Conservation (phyloP, 2,329 filamentous ascomycete genomes). For the Ploettnerulaceae sp. region DNA sequence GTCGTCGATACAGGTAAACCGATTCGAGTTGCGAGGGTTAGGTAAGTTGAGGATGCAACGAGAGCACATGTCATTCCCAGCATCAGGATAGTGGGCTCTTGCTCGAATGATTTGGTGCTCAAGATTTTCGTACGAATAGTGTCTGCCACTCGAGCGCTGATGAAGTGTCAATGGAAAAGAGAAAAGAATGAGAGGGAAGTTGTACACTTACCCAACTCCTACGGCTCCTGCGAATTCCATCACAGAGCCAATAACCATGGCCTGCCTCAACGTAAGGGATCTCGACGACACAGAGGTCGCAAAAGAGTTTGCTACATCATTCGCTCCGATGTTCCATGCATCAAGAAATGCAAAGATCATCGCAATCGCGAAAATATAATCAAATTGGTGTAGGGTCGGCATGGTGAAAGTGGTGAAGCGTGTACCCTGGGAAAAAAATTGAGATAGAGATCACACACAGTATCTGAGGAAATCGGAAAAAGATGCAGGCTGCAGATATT, state of each 20-base stretch:
- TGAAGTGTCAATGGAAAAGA: neutral
- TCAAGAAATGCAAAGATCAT: slow-evolving; percentile 62
- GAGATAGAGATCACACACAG: neutral
- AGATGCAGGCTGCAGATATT: neutral
- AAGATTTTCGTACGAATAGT: slow-evolving; percentile 59
- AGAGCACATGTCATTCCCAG: slow-evolving; percentile 54
- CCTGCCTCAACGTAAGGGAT: slow-evolving; percentile 55
- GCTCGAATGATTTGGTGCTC: slow-evolving; percentile 42
- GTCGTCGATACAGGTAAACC: slow-evolving; percentile 58
- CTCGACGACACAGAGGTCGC: slow-evolving; percentile 69
- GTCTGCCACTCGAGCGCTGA: slow-evolving; percentile 48
- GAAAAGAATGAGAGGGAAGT: neutral
- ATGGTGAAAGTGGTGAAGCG: slow-evolving; percentile 2
- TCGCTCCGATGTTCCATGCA: slow-evolving; percentile 55
- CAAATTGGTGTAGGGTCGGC: slow-evolving; percentile 45
- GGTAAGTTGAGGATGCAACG: slow-evolving; percentile 48
- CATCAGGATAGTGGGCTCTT: slow-evolving; percentile 50
- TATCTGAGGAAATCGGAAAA: neutral
- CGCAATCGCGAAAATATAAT: slow-evolving; percentile 60
- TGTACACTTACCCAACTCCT: slow-evolving; percentile 41
- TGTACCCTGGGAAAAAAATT: neutral
- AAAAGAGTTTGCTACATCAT: slow-evolving; percentile 74
- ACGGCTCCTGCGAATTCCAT: slow-evolving; percentile 44
- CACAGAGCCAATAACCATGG: slow-evolving; percentile 15
- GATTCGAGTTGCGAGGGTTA: slow-evolving; percentile 50